A percentile compares a stretch with the other conserved stretches of the same genome.
Evolutionary conservation across 768 basidiomycete species (phyloP).

Genomic region (Mycena chlorophos): DNA sequence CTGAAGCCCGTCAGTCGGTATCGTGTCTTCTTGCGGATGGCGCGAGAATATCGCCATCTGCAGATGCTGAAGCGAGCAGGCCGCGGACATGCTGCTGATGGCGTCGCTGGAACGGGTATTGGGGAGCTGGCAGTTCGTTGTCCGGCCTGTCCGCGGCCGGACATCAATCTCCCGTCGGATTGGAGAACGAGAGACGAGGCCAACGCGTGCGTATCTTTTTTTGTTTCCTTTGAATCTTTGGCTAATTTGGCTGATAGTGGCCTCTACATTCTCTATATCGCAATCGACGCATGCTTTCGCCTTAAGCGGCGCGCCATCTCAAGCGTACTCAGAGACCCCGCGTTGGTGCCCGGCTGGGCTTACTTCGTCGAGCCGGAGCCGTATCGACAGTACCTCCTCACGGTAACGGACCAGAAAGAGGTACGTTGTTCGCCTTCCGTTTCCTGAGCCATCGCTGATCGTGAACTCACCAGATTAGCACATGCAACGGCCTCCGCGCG

Average conservation of each 20-base stretch:
- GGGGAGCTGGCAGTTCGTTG: conserved; percentile 33
- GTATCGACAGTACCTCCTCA: background rate
- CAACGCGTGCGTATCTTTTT: background rate
- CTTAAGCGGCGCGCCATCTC: conserved; percentile 15
- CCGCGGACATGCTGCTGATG: conserved; percentile 28
- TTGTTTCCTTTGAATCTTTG: background rate
- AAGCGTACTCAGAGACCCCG: conserved; percentile 8
- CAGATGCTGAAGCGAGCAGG: too few species aligned
- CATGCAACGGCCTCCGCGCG: conserved; percentile 26
- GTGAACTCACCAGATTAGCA: conserved; percentile 25
- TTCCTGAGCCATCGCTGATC: background rate
- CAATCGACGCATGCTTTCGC: conserved; percentile 17
- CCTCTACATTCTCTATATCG: conserved; percentile 21
- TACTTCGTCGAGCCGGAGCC: background rate
- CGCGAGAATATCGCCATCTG: too few species aligned
- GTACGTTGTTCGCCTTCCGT: background rate
- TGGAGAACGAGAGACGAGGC: conserved; percentile 21
- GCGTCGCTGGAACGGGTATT: conserved; percentile 19
- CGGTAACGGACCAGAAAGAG: conserved; percentile 3
- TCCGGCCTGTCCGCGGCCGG: conserved; percentile 34
- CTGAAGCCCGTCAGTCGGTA: too few species aligned
- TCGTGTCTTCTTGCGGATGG: too few species aligned
- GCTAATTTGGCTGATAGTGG: too few species aligned
- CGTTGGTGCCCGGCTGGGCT: conserved; percentile 8
- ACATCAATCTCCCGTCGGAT: conserved; percentile 28